Percentiles rank a stretch among this genome's conserved stretches.
These are phyloP conservation scores for Urostyla sp. DNA, from an alignment of 73 alveolate genomes.

Conservation along the genomic window DNA sequence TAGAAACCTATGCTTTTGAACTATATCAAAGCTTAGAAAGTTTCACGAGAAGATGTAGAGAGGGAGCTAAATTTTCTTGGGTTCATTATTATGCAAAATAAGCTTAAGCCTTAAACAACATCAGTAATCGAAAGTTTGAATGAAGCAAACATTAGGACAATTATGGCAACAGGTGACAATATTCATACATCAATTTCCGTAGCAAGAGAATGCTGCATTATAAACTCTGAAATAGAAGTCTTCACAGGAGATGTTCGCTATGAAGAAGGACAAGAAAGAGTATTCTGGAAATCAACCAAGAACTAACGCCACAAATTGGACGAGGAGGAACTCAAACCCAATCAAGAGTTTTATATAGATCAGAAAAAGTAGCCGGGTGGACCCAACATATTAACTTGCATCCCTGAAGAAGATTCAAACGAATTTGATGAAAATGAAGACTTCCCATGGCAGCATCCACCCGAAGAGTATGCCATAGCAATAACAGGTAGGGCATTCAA, in stretches of 20 bases:
- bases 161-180: constrained; percentile 75
- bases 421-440: not conserved
- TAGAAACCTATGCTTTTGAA: constrained; percentile 57
- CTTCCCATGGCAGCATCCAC: not conserved
- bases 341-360: not conserved
- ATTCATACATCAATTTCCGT: constrained; percentile 61
- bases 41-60: constrained; percentile 69
- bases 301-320: too few relatives aligned
- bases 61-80: constrained; percentile 74
- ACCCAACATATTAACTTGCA: not conserved
- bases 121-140: constrained; percentile 57
- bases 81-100: constrained; percentile 78
- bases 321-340: too few relatives aligned
- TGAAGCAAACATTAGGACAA: constrained; percentile 56
- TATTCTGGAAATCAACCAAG: not conserved
- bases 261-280: constrained; percentile 44
- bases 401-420: not conserved
- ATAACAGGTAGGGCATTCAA: constrained; percentile 82
- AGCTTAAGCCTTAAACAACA: constrained; percentile 79
- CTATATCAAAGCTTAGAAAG: constrained; percentile 26
- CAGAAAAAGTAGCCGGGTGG: not conserved
- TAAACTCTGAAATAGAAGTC: constrained; percentile 68
- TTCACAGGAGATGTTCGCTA: constrained; percentile 79
- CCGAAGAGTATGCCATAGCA: constrained; percentile 52
- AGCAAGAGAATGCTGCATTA: constrained; percentile 55